Base-by-base conservation (phyloP, 2,329 filamentous ascomycete species). In the Metarhizium robertsii region DNA sequence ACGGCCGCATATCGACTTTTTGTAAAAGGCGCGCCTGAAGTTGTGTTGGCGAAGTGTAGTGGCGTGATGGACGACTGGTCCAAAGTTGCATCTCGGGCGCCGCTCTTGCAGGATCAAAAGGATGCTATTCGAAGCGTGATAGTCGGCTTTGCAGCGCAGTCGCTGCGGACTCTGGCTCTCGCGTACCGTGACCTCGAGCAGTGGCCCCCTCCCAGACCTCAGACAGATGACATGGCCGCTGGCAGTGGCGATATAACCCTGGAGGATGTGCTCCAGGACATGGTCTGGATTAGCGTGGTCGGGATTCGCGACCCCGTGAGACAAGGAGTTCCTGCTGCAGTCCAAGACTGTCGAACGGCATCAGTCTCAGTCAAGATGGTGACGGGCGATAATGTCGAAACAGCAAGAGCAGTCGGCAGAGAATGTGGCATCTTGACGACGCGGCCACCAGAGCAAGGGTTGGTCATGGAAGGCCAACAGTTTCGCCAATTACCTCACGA, bases 131-230 rank as follows among this genome's bases (percentile, higher is more conserved):
- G 70, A n/a, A 67, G 80, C 51, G 84, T 86, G 59, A 74, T 78
- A 43, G 71, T 73, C 4, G 36, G 36, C 10, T 86, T 85, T 61
- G 82, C 83, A 11, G 75, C 73, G n/a, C 73, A 79, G 42, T 89
- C 86, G 16, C 77, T 92, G 8, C 83, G 88, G 52, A 90, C 87
- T 1, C 89, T 92, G 55, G 87, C 81, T 18, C 75, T 91, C 59
- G 77, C 87, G 3, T 90, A 88, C 68, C 79, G 80, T 46, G 88
- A 92, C 59, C 89, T 87, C 57, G 76, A 81, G 30, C 74, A 71
- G 54, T 89, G 85, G 56, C 76, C 82, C 25, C 74, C 72, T 55
- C 89, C 25, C 25, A 25, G 85, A 81, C 87, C 88, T 16, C 85
- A 77, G 18, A 81, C 86, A 58, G 73, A 79, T 47, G 14, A 38